Evolutionary conservation across 192 early-diverging fungal species (phyloP).

Genomic region (Umbelopsis sp.): DNA sequence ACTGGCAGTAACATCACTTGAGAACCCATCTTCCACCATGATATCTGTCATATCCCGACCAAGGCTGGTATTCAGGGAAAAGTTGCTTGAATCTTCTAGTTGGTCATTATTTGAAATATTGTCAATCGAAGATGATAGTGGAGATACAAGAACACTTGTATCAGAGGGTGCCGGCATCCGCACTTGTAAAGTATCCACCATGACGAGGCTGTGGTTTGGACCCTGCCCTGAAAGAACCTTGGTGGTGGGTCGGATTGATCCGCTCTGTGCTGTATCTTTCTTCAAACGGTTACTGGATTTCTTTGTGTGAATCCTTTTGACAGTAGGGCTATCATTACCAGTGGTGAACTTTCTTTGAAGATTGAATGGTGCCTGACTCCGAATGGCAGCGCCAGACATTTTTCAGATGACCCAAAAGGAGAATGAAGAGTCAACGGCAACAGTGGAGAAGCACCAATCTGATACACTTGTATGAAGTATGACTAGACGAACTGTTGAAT

Average conservation of each 20-base stretch:
- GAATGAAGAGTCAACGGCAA: neutral
- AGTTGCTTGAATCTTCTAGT: neutral
- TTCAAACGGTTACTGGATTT: neutral
- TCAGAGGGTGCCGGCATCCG: slow-evolving; percentile 11
- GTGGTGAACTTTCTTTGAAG: neutral
- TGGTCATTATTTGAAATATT: neutral
- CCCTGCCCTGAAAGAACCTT: neutral
- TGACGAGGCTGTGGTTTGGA: neutral
- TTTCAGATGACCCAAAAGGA: neutral
- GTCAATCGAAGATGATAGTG: neutral
- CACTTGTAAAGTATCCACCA: slow-evolving; percentile 11
- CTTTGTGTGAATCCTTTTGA: neutral
- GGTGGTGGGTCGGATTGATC: neutral
- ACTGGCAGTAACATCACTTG: neutral
- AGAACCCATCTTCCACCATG: neutral
- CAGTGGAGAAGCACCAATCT: slow-evolving; percentile 1
- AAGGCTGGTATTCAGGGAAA: neutral
- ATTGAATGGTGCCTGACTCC: slow-evolving; percentile 16
- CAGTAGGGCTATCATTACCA: neutral
- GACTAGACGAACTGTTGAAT: neutral
- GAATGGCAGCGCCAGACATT: slow-evolving; percentile 8
- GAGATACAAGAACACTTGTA: neutral
- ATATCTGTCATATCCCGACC: neutral
- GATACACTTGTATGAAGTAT: neutral
- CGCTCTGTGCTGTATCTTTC: neutral